Conservation (phyloP, 805 yeast genomes). For the Osmozyma mogii region DNA sequence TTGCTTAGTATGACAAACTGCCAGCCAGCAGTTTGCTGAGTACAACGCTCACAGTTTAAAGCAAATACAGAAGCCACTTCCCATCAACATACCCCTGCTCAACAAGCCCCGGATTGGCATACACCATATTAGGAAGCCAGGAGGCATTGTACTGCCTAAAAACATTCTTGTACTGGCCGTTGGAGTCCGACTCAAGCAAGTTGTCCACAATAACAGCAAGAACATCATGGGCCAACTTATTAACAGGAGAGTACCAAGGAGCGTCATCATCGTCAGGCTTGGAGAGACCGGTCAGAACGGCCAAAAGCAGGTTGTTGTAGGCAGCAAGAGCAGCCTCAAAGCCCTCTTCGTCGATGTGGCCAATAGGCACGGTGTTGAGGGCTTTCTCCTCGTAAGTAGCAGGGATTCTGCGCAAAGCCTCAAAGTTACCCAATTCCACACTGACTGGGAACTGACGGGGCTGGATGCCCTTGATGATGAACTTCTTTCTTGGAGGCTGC, state of each 20-base stretch:
- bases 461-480: conserved; percentile 89
- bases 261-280: conserved; percentile 10
- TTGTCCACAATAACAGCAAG: conserved; percentile 23
- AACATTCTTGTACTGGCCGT: conserved; percentile 16
- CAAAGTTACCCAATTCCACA: conserved; percentile 36
- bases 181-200: conserved; percentile 18
- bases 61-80: conserved; percentile 32
- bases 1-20: too few species aligned
- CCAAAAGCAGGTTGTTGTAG: conserved; percentile 16
- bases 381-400: conserved; percentile 11
- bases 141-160: conserved; percentile 30
- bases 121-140: conserved; percentile 35
- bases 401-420: conserved; percentile 24
- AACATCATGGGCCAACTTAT: conserved; percentile 25
- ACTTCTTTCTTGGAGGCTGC: conserved; percentile 57
- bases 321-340: conserved; percentile 22
- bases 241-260: conserved; percentile 20
- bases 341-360: conserved; percentile 27
- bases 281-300: conserved; percentile 15
- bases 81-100: conserved; percentile 25
- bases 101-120: conserved; percentile 33
- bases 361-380: conserved; percentile 17
- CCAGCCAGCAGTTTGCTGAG: too few species aligned
- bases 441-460: conserved; percentile 62
- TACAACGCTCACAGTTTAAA: too few species aligned